A percentile compares a stretch with the other conserved stretches of the same genome.
Conservation (phyloP, 2,329 filamentous ascomycete species). For the Calonectria multiphialidica region DNA sequence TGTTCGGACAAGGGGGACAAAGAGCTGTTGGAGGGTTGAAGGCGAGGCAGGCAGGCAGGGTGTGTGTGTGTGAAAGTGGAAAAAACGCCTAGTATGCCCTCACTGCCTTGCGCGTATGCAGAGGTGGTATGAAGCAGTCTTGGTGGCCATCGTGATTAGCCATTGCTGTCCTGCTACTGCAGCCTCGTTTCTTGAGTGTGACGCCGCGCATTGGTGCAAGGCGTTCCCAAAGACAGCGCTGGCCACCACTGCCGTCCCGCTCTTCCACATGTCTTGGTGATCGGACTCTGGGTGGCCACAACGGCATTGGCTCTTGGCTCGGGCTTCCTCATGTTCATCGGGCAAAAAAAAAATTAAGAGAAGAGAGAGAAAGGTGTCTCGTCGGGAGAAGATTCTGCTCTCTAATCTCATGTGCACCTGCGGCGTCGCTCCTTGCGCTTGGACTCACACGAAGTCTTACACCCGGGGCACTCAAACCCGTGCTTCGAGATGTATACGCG, state of each 20-base stretch:
- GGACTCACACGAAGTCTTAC: slow-evolving; percentile 60
- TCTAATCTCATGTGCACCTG: slow-evolving; percentile 22
- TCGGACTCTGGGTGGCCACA: slow-evolving; percentile 2
- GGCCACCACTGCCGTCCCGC: slow-evolving; percentile 8
- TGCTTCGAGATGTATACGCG: slow-evolving; percentile 55
- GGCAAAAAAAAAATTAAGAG: neutral
- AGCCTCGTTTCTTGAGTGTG: slow-evolving; percentile 18
- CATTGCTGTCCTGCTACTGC: slow-evolving; percentile 22
- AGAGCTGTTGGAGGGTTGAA: neutral
- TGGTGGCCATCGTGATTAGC: slow-evolving; percentile 10
- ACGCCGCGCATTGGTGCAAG: neutral
- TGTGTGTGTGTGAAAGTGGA: neutral
- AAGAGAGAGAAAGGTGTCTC: neutral
- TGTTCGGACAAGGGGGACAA: neutral
- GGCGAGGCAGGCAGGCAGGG: slow-evolving; percentile 12
- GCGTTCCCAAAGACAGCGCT: neutral
- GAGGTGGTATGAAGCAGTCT: neutral
- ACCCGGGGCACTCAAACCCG: slow-evolving; percentile 60
- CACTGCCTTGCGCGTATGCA: slow-evolving; percentile 13
- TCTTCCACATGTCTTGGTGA: slow-evolving; percentile 18
- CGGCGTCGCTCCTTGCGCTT: slow-evolving; percentile 54
- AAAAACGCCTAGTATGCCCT: slow-evolving; percentile 18
- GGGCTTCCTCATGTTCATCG: neutral
- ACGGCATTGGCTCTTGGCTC: neutral
- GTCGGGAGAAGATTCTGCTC: neutral